Percentiles rank a stretch among this genome's conserved stretches.
These are phyloP conservation scores for Rhizopogon vinicolor DNA, from an alignment of 768 basidiomycete genomes.

Conservation along the genomic window DNA sequence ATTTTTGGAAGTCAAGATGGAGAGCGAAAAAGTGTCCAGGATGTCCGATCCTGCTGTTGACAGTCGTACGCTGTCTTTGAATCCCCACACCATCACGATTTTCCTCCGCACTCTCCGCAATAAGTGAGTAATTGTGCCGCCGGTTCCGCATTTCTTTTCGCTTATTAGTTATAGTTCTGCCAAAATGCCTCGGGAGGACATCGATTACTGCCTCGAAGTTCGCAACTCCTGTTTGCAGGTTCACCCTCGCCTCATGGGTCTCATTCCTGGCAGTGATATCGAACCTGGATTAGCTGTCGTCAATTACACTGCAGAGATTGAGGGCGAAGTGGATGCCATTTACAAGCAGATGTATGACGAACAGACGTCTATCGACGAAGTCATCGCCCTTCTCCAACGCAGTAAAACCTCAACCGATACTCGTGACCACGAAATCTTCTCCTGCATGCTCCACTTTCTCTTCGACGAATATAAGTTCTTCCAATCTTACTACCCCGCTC, in stretches of 20 bases:
- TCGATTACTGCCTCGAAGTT: slow-evolving; percentile 85
- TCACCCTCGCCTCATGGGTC: slow-evolving; percentile 93
- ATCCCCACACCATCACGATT: slow-evolving; percentile 84
- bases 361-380: slow-evolving; percentile 90
- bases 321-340: slow-evolving; percentile 89
- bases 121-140: slow-evolving; percentile 45
- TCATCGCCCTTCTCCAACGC: slow-evolving; percentile 82
- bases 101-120: slow-evolving; percentile 87
- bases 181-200: slow-evolving; percentile 72
- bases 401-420: slow-evolving; percentile 79
- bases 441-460: slow-evolving; percentile 99
- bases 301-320: slow-evolving; percentile 83
- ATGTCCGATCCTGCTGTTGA: slow-evolving; percentile 77
- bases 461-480: slow-evolving; percentile 99
- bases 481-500: slow-evolving; percentile 90
- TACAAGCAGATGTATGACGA: slow-evolving; percentile 99
- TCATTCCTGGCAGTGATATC: slow-evolving; percentile 77
- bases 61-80: slow-evolving; percentile 81
- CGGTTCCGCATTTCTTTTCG: neutral
- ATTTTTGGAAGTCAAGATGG: slow-evolving; percentile 92
- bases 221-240: slow-evolving; percentile 92
- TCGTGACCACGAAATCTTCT: slow-evolving; percentile 93
- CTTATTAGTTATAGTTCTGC: slow-evolving; percentile 46
- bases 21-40: slow-evolving; percentile 74
- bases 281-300: slow-evolving; percentile 92